Evolutionary conservation across 2,329 filamentous ascomycete species (phyloP).

Genomic region (Bertia moriformis): DNA sequence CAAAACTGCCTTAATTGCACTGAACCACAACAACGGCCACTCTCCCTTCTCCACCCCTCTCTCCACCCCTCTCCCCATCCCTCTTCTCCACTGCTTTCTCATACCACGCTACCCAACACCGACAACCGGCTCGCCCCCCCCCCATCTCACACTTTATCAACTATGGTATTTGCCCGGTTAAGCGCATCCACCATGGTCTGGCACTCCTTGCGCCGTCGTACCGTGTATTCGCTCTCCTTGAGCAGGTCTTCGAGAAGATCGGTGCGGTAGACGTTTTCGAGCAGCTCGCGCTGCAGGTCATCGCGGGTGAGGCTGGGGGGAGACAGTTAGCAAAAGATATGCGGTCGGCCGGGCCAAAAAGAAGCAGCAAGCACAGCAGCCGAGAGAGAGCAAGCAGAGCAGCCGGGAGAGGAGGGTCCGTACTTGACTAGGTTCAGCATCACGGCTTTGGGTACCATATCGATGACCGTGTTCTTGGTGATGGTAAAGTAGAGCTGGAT

Average conservation of each 20-base stretch:
- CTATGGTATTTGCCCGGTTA: slow-evolving; percentile 81
- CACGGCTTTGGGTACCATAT: slow-evolving; percentile 98
- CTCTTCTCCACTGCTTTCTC: too few species aligned
- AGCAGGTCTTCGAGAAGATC: slow-evolving; percentile 84
- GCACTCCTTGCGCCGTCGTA: slow-evolving; percentile 89
- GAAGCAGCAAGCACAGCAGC: slow-evolving; percentile 4
- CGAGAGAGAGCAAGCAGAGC: background rate
- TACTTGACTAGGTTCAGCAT: slow-evolving; percentile 95
- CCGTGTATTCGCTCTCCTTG: slow-evolving; percentile 95
- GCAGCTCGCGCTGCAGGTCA: slow-evolving; percentile 91
- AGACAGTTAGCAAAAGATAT: slow-evolving; percentile 3
- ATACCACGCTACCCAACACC: too few species aligned
- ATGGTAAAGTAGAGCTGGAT: slow-evolving; percentile 98
- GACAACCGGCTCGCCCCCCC: too few species aligned
- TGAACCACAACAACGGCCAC: too few species aligned
- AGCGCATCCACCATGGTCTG: slow-evolving; percentile 98
- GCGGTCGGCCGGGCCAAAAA: background rate
- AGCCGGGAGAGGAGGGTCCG: slow-evolving; percentile 20
- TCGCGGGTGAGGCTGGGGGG: slow-evolving; percentile 71
- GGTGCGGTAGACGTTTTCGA: slow-evolving; percentile 93
- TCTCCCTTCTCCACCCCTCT: too few species aligned
- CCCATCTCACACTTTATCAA: slow-evolving; percentile 74
- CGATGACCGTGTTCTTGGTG: slow-evolving; percentile 93
- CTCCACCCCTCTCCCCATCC: too few species aligned
- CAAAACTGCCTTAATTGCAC: too few species aligned